Evolutionary conservation across 805 yeast genomes (phyloP).

Genomic region (Teunomyces tritomae): DNA sequence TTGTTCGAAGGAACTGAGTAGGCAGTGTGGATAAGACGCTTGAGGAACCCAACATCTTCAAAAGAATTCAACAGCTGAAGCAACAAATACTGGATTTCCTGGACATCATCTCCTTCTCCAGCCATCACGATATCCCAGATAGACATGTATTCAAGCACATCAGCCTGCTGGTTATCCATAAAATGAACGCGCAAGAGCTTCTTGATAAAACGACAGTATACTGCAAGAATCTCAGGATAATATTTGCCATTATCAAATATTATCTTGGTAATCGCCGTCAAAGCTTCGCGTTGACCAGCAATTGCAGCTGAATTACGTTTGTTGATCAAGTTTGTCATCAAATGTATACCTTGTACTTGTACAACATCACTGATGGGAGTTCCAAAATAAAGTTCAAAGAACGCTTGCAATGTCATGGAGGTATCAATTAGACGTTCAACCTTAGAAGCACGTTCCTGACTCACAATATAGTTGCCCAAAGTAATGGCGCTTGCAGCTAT

Average conservation of each 20-base stretch:
- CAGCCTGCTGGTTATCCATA: constrained; percentile 7
- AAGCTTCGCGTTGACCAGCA: constrained; percentile 11
- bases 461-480: constrained; percentile 35
- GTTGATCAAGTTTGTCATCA: constrained; percentile 29
- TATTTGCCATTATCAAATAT: constrained; percentile 33
- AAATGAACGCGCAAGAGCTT: constrained; percentile 16
- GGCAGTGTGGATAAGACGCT: neutral
- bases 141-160: constrained; percentile 10
- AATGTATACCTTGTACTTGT: constrained; percentile 36
- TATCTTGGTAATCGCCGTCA: constrained; percentile 20
- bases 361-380: constrained; percentile 29
- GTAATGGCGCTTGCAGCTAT: constrained; percentile 29
- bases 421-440: constrained; percentile 9
- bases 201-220: constrained; percentile 26
- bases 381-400: constrained; percentile 20
- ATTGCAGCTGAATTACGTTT: constrained; percentile 9
- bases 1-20: neutral
- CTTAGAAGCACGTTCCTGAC: constrained; percentile 13
- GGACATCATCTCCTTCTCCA: constrained; percentile 10
- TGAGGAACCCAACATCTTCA: neutral
- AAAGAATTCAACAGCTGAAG: constrained; percentile 15
- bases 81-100: constrained; percentile 21
- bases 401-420: constrained; percentile 8
- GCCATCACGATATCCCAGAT: constrained; percentile 8
- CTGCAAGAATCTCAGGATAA: constrained; percentile 30